Percentiles rank a stretch among this genome's conserved stretches.
Conservation (phyloP, 2,329 filamentous ascomycete species). For the Mycosphaerella sp. region DNA sequence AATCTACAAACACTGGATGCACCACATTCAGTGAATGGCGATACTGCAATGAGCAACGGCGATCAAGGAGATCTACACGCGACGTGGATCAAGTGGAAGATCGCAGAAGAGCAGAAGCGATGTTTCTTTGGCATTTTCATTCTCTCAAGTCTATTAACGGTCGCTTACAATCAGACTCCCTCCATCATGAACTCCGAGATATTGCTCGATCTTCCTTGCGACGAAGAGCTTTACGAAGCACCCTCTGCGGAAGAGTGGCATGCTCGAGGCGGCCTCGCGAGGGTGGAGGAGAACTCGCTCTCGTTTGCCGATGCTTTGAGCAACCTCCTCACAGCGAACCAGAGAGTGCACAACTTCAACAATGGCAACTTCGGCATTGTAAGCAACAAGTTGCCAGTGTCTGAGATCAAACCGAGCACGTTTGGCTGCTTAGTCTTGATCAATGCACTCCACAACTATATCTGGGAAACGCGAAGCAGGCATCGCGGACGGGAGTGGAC, state of each 20-base stretch:
- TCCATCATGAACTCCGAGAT: slow-evolving; percentile 93
- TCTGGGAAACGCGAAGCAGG: slow-evolving; percentile 91
- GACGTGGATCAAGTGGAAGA: slow-evolving; percentile 90
- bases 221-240: slow-evolving; percentile 84
- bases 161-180: slow-evolving; percentile 87
- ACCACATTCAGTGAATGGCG: slow-evolving; percentile 5
- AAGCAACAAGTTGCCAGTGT: slow-evolving; percentile 17
- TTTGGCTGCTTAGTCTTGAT: slow-evolving; percentile 90
- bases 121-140: slow-evolving; percentile 89
- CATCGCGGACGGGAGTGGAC: slow-evolving; percentile 89
- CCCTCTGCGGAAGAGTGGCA: slow-evolving; percentile 78
- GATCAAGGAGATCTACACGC: slow-evolving; percentile 48
- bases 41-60: slow-evolving; percentile 19
- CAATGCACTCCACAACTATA: slow-evolving; percentile 93
- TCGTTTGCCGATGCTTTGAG: slow-evolving; percentile 79
- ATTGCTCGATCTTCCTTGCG: slow-evolving; percentile 78
- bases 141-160: slow-evolving; percentile 82
- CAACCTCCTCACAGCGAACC: slow-evolving; percentile 71
- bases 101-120: slow-evolving; percentile 81
- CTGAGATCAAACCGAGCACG: slow-evolving; percentile 71
- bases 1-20: slow-evolving; percentile 53
- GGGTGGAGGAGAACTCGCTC: slow-evolving; percentile 62
- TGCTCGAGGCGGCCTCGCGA: slow-evolving; percentile 64
- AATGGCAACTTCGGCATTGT: slow-evolving; percentile 17
- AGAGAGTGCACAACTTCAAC: slow-evolving; percentile 39